Evolutionary conservation across 106 monocot species (phyloP).

Genomic region (Dactylorhiza incarnata): DNA sequence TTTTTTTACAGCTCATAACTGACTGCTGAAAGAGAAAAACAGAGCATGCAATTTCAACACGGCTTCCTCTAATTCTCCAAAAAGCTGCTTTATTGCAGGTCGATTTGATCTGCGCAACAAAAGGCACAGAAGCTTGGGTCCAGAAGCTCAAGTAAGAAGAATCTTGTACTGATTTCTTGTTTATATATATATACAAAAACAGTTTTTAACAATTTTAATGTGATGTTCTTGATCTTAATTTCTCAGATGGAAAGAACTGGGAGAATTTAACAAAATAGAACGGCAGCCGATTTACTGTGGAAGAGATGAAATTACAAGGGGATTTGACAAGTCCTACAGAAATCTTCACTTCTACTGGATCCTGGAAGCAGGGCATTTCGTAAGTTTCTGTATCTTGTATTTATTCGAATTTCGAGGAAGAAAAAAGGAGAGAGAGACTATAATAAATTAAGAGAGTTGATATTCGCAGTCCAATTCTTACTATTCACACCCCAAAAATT

Average conservation of each 20-base stretch:
- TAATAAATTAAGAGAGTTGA: too few species aligned
- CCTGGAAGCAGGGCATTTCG: constrained; percentile 83
- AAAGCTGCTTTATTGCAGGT: constrained; percentile 29
- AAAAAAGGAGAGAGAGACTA: too few species aligned
- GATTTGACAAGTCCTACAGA: constrained; percentile 53
- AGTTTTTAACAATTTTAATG: not conserved
- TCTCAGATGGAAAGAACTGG: constrained; percentile 70
- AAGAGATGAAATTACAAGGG: constrained; percentile 37
- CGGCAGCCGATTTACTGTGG: constrained; percentile 57
- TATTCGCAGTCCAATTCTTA: too few species aligned
- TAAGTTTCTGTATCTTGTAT: constrained; percentile 28
- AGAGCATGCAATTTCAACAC: too few species aligned
- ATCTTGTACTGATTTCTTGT: not conserved
- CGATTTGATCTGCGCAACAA: constrained; percentile 86
- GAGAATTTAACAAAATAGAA: constrained; percentile 28
- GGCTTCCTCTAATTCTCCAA: too few species aligned
- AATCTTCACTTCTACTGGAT: constrained; percentile 94
- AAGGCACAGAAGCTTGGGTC: constrained; percentile 80
- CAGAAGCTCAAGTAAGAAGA: constrained; percentile 73
- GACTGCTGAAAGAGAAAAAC: too few species aligned
- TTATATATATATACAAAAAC: not conserved
- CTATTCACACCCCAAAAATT: too few species aligned
- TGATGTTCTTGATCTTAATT: not conserved
- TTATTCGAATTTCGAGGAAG: not conserved
- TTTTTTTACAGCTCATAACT: too few species aligned